Conservation (phyloP, 2,329 filamentous ascomycete genomes). For the Ophiostoma angusticollis region DNA sequence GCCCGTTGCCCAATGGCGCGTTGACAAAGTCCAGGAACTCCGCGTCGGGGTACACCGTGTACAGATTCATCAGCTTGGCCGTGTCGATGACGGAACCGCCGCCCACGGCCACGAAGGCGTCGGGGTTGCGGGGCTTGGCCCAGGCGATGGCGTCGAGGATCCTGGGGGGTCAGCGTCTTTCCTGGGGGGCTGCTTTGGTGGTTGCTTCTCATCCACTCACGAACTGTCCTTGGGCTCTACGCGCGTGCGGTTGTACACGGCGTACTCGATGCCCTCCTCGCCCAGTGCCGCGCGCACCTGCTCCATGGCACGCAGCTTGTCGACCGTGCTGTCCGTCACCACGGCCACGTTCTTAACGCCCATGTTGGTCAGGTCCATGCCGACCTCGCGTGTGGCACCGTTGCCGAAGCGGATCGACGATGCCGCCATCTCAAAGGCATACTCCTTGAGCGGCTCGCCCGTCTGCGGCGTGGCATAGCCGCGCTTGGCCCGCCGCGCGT, state of each 20-base stretch:
- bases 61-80: constrained; percentile 96
- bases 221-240: constrained; percentile 93
- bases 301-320: constrained; percentile 75
- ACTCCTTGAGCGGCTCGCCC: constrained; percentile 67
- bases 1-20: constrained; percentile 75
- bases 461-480: constrained; percentile 66
- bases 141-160: constrained; percentile 84
- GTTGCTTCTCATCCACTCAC: no score
- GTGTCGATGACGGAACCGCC: constrained; percentile 95
- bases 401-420: constrained; percentile 90
- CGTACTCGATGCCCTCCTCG: constrained; percentile 65
- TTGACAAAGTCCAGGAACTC: constrained; percentile 98
- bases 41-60: constrained; percentile 78
- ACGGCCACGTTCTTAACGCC: constrained; percentile 78
- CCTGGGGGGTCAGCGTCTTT: no score
- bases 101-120: constrained; percentile 86
- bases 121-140: constrained; percentile 65
- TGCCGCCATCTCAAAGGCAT: constrained; percentile 97
- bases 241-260: constrained; percentile 66
- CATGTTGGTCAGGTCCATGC: constrained; percentile 94
- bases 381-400: constrained; percentile 86
- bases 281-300: constrained; percentile 73
- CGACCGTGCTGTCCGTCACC: constrained; percentile 76
- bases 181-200: no score
- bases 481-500: constrained; percentile 27